Evolutionary conservation across 2,329 filamentous ascomycete species (phyloP), one percentile per base, ranked within the genome.

Genomic region (Achaetomium macrosporum): DNA sequence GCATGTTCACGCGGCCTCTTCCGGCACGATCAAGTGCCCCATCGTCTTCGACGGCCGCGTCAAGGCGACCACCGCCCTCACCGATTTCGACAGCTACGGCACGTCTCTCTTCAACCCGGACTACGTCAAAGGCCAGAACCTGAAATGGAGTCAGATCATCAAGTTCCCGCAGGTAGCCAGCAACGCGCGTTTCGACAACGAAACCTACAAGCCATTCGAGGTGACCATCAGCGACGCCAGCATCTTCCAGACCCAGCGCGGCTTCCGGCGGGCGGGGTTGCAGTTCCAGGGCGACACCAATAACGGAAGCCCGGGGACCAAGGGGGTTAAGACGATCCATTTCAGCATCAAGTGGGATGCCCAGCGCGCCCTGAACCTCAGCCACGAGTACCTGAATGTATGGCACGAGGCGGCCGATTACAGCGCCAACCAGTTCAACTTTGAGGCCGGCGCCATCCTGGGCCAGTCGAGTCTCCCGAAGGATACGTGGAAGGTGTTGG

Each of bases 231-330:
- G 65, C 61, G 73, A 75, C 63, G 54, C 63, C 48, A 72, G 69
- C 63, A 68, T 75, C 63, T 76, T 75, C 65, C 70, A 73, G 66
- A 64, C 58, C 31, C 72, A 75, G 64, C 66, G 68, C 41, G 73
- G 72, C 19, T 76, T 75, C 67, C 68, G 73, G n/a, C 67, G 73
- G 42, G 72, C 68, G 3, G 73, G 73, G 0, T 62, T 75, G 47
- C 71, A 72, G 63, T 70, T 76, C 62, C 62, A 65, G 53, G 67
- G 64, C 51, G 72, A 75, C 61, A 63, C 62, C 44, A 75, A 75
- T 62, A 64, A 59, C 35, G 66, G 63, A 43, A 67, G 69, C 31
- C 68, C 68, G 0, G 72, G 69, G 0, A 64, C 59, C 19, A 55
- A 50, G 40, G 69, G 68, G 30, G 56, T 66, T 53, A 66, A 64